Conservation (phyloP, 2,329 filamentous ascomycete species). For the Exophiala alcalophila region DNA sequence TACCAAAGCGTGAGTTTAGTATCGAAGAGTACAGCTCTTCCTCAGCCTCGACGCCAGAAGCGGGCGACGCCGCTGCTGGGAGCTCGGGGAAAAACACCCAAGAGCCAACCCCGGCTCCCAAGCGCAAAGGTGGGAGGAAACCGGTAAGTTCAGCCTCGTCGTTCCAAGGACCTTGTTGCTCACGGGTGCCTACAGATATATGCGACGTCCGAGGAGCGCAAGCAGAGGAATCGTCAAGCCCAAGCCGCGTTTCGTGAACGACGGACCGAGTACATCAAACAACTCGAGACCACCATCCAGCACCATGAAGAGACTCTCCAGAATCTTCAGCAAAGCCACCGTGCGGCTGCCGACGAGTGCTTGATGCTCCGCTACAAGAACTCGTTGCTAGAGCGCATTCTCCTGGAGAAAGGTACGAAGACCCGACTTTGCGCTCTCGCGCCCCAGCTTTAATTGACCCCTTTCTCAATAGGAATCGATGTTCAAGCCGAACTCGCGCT, state of each 20-base stretch:
- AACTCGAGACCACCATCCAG: constrained; percentile 94
- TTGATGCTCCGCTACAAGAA: constrained; percentile 99
- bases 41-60: constrained; percentile 47
- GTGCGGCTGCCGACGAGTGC: constrained; percentile 92
- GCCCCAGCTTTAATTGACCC: background rate
- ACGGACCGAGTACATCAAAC: constrained; percentile 98
- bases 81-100: constrained; percentile 29
- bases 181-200: constrained; percentile 68
- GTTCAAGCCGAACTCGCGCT: constrained; percentile 92
- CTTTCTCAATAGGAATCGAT: constrained; percentile 70
- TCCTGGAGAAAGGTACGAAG: constrained; percentile 85
- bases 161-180: background rate
- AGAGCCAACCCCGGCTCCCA: constrained; percentile 59
- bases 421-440: background rate
- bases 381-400: constrained; percentile 87
- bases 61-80: constrained; percentile 38
- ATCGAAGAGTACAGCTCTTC: constrained; percentile 45
- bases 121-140: constrained; percentile 96
- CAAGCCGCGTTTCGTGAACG: constrained; percentile 96
- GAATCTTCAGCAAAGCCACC: constrained; percentile 88
- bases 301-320: constrained; percentile 93
- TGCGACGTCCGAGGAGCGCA: constrained; percentile 96
- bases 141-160: constrained; percentile 63
- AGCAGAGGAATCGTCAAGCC: constrained; percentile 94
- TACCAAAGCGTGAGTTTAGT: constrained; percentile 43